Evolutionary conservation across 108 stramenopile genomes (phyloP), one percentile per base, ranked within the genome.

Genomic region (Cyclotella choctawhatcheeana): DNA sequence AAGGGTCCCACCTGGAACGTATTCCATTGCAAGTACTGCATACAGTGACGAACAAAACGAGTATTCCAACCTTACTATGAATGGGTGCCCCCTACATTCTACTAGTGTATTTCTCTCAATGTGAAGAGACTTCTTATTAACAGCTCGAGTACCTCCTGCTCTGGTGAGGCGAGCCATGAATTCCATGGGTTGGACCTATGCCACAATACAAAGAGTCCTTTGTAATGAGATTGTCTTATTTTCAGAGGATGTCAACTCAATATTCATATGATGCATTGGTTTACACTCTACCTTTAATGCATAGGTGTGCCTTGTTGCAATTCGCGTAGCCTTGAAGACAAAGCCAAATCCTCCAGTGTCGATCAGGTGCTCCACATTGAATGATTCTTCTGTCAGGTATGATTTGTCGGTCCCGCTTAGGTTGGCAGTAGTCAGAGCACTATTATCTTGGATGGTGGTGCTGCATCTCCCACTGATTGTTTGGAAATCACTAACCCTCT

Each of bases 201-300:
- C n/a, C n/a, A n/a, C n/a, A n/a, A n/a, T n/a, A n/a, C n/a, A n/a
- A n/a, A n/a, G n/a, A n/a, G n/a, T n/a, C n/a, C n/a, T n/a, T n/a
- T n/a, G n/a, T n/a, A n/a, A n/a, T n/a, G n/a, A n/a, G n/a, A n/a
- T n/a, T n/a, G n/a, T n/a, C n/a, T n/a, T n/a, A n/a, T n/a, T n/a
- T n/a, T n/a, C n/a, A n/a, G n/a, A n/a, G n/a, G n/a, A n/a, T n/a
- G n/a, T n/a, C n/a, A n/a, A n/a, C n/a, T n/a, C n/a, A n/a, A n/a
- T n/a, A n/a, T n/a, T n/a, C n/a, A n/a, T n/a, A n/a, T n/a, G n/a
- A n/a, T n/a, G n/a, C n/a, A n/a, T n/a, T n/a, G n/a, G n/a, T n/a
- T n/a, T n/a, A n/a, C n/a, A n/a, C n/a, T n/a, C n/a, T n/a, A 77
- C 69, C 29, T 77, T 77, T 24, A 77, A 21, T 7, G 76, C 76